These are phyloP conservation scores for Trichoderma atroviride DNA, from an alignment of 2,329 filamentous ascomycete genomes.

Conservation along the genomic window DNA sequence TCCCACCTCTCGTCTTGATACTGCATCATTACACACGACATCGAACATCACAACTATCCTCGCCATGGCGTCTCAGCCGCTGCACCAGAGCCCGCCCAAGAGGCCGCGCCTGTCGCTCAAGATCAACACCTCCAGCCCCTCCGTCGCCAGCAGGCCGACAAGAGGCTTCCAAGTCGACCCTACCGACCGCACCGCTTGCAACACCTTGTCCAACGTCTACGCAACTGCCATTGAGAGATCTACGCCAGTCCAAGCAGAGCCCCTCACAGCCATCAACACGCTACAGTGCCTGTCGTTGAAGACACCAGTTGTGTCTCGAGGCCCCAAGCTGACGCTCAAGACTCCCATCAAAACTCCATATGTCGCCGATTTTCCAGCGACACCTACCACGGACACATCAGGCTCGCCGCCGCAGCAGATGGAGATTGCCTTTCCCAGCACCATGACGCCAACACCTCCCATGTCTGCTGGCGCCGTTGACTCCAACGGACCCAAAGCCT, in stretches of 20 bases:
- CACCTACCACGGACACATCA: constrained; percentile 55
- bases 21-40: not conserved
- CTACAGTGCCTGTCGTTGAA: constrained; percentile 38
- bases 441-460: constrained; percentile 62
- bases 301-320: constrained; percentile 38
- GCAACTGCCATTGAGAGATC: constrained; percentile 63
- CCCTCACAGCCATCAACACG: constrained; percentile 54
- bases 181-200: constrained; percentile 64
- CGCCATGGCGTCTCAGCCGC: constrained; percentile 42
- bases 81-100: constrained; percentile 39
- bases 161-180: constrained; percentile 49
- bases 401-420: constrained; percentile 50
- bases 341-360: constrained; percentile 53
- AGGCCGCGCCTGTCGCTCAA: constrained; percentile 61
- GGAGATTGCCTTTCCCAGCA: constrained; percentile 55
- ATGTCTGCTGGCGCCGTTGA: constrained; percentile 58
- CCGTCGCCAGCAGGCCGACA: constrained; percentile 35
- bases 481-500: constrained; percentile 50
- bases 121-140: constrained; percentile 50
- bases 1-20: not conserved
- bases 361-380: constrained; percentile 53
- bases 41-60: not conserved
- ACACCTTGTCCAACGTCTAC: constrained; percentile 68
- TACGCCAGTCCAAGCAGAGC: constrained; percentile 51
- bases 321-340: constrained; percentile 39